A percentile compares a stretch with the other conserved stretches of the same genome.
These are phyloP conservation scores for Rhododendron mucronatum DNA, from an alignment of 148 eudicot genomes.

Conservation along the genomic window DNA sequence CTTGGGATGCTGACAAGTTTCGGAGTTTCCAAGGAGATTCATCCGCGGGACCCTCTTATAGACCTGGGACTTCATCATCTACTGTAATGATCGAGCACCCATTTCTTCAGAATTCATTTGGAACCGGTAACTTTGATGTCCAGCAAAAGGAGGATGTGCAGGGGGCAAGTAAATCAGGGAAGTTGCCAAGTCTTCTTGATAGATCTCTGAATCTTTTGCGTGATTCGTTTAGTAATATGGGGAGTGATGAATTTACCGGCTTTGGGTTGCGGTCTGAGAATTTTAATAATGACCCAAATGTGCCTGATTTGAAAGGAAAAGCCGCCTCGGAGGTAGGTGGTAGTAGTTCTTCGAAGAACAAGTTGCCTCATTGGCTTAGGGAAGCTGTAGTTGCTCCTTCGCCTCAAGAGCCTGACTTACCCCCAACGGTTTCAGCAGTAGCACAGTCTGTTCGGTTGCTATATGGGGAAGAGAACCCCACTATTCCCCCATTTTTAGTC, in stretches of 20 bases:
- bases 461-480: constrained; percentile 60
- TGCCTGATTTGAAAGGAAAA: constrained; percentile 42
- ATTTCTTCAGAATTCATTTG: constrained; percentile 39
- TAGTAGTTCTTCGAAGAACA: constrained; percentile 42
- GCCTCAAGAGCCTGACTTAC: constrained; percentile 50
- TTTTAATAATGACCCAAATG: constrained; percentile 20
- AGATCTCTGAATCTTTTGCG: constrained; percentile 30
- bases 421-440: constrained; percentile 81
- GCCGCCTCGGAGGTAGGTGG: constrained; percentile 17
- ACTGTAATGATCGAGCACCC: constrained; percentile 37
- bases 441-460: constrained; percentile 77
- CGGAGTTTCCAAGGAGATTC: constrained; percentile 41
- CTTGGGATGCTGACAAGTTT: constrained; percentile 40
- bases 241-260: constrained; percentile 24
- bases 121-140: constrained; percentile 32
- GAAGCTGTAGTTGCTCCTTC: constrained; percentile 70
- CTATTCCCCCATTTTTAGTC: constrained; percentile 75
- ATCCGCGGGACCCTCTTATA: constrained; percentile 38
- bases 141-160: constrained; percentile 31
- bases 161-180: constrained; percentile 22
- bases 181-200: constrained; percentile 34
- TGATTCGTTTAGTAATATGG: constrained; percentile 21
- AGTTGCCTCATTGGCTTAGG: constrained; percentile 96
- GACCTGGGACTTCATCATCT: constrained; percentile 36
- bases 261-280: constrained; percentile 22